These are phyloP conservation scores for Hygrocybe punicea DNA, from an alignment of 768 basidiomycete genomes.

Conservation along the genomic window DNA sequence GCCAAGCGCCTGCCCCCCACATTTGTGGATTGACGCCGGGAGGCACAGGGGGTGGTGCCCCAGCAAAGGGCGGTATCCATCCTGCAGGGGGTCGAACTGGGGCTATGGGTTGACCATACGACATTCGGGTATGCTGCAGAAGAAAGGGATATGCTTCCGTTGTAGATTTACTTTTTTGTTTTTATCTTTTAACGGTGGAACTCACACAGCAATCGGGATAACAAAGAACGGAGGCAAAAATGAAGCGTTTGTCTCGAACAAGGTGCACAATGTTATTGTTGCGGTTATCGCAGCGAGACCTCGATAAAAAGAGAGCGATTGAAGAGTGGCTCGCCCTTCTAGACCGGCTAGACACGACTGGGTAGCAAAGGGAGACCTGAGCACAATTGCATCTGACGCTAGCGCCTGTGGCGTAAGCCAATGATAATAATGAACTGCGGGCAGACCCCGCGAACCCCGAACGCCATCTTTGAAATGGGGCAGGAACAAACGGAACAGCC, in stretches of 20 bases:
- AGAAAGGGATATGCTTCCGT: neutral
- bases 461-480: no score
- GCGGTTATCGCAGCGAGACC: neutral
- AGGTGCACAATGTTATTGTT: neutral
- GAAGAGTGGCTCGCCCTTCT: neutral
- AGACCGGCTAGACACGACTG: neutral
- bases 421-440: neutral
- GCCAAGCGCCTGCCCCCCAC: slow-evolving; percentile 55
- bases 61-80: slow-evolving; percentile 34
- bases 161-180: neutral
- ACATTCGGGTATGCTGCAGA: neutral
- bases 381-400: neutral
- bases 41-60: slow-evolving; percentile 58
- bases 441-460: neutral
- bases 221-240: no score
- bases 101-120: neutral
- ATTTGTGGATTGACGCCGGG: slow-evolving; percentile 45
- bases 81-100: slow-evolving; percentile 6
- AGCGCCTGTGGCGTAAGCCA: neutral
- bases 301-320: neutral
- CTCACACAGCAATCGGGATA: neutral
- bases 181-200: neutral
- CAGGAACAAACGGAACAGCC: no score
- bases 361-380: neutral
- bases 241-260: no score